Percentiles rank a stretch among this genome's conserved stretches.
These are phyloP conservation scores for Aspergillus novofumigatus DNA, from an alignment of 2,329 filamentous ascomycete genomes.

Conservation along the genomic window DNA sequence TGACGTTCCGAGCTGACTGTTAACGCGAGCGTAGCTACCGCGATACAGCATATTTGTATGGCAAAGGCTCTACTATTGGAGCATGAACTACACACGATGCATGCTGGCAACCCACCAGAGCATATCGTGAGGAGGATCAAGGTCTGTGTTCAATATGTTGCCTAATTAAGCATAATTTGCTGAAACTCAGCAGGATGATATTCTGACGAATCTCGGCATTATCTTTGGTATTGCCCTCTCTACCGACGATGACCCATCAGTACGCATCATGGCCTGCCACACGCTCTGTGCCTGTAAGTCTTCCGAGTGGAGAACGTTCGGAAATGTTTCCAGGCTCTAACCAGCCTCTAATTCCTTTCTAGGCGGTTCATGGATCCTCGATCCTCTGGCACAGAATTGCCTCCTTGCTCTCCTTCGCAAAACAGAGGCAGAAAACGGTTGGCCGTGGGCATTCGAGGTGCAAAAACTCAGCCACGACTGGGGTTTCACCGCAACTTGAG, in stretches of 20 bases:
- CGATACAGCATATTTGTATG: conserved; percentile 32
- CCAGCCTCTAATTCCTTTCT: not conserved
- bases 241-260: conserved; percentile 29
- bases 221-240: conserved; percentile 33
- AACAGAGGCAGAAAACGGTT: conserved; percentile 21
- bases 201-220: conserved; percentile 25
- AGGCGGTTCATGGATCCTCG: conserved; percentile 30
- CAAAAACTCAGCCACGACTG: conserved; percentile 17
- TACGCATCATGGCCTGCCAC: conserved; percentile 32
- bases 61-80: conserved; percentile 27
- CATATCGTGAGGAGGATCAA: conserved; percentile 16
- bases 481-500: conserved; percentile 8
- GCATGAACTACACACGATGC: conserved; percentile 17
- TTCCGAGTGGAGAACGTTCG: not conserved
- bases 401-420: conserved; percentile 19
- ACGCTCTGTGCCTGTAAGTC: conserved; percentile 30
- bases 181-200: conserved; percentile 15
- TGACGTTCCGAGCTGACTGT: not conserved
- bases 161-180: not conserved
- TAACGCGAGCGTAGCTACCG: conserved; percentile 20
- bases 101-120: conserved; percentile 7
- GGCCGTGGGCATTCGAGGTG: conserved; percentile 19
- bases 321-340: not conserved
- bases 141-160: conserved; percentile 13
- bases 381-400: conserved; percentile 22